Percentiles rank a stretch among this genome's conserved stretches.
phyloP scores from a whole-genome alignment of 2,329 filamentous ascomycete species.

The Chaetomium olivaceum region DNA sequence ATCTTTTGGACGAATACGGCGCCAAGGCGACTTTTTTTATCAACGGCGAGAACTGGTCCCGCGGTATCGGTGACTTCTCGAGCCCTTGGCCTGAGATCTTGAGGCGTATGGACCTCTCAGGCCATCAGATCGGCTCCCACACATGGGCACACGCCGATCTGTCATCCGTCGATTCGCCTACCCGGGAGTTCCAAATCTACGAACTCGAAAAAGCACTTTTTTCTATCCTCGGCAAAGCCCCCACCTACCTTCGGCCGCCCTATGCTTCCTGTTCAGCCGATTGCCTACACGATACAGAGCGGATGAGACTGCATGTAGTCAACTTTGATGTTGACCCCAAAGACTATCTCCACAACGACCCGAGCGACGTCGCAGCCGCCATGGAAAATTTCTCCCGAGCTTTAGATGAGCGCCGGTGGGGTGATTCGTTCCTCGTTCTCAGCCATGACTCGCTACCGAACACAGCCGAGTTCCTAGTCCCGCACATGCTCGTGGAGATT shows the following conservation, averaged over 20 bases:
- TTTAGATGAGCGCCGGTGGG: constrained; percentile 33
- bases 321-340: constrained; percentile 54
- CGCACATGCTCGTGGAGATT: constrained; percentile 47
- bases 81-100: constrained; percentile 30
- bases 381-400: constrained; percentile 47
- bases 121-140: constrained; percentile 43
- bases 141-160: constrained; percentile 42
- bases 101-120: constrained; percentile 38
- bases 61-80: constrained; percentile 36
- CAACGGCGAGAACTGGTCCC: constrained; percentile 37
- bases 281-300: constrained; percentile 29
- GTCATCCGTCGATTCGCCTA: constrained; percentile 25
- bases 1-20: constrained; percentile 36
- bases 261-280: constrained; percentile 34
- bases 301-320: constrained; percentile 46
- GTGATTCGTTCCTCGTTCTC: constrained; percentile 47
- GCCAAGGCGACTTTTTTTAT: constrained; percentile 43
- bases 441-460: constrained; percentile 44
- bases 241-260: constrained; percentile 43
- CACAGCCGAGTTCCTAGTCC: constrained; percentile 39
- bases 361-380: constrained; percentile 44
- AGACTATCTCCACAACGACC: constrained; percentile 48
- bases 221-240: constrained; percentile 39
- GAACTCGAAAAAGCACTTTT: constrained; percentile 37
- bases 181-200: constrained; percentile 36